Evolutionary conservation across 2,329 filamentous ascomycete genomes (phyloP).

Genomic region (Hypomyces rosellus): DNA sequence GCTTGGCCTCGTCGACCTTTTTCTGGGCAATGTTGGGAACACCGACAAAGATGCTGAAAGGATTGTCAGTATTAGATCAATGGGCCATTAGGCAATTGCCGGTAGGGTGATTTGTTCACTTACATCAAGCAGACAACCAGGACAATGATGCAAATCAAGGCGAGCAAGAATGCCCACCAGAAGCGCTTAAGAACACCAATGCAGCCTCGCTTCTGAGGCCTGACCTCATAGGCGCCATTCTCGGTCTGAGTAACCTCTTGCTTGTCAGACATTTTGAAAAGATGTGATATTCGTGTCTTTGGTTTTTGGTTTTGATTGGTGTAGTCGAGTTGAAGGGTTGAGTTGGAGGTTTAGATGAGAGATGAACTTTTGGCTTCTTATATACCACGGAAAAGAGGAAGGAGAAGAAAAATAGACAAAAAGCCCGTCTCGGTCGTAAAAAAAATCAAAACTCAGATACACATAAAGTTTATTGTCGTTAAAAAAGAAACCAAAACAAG

Average conservation of each 20-base stretch:
- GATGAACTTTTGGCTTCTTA: not conserved
- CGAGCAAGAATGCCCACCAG: slow-evolving; percentile 56
- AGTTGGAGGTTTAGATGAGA: not conserved
- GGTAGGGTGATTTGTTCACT: slow-evolving; percentile 28
- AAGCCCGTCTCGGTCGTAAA: slow-evolving; percentile 4
- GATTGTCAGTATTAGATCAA: not conserved
- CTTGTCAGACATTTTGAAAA: slow-evolving; percentile 34
- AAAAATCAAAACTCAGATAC: not conserved
- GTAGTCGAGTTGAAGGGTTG: not conserved
- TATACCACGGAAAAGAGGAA: slow-evolving; percentile 1
- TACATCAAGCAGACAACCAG: slow-evolving; percentile 55
- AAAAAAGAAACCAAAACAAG: slow-evolving; percentile 1
- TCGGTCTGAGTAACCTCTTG: slow-evolving; percentile 30
- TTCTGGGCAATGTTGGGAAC: slow-evolving; percentile 51
- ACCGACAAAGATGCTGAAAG: slow-evolving; percentile 46
- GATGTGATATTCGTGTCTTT: not conserved
- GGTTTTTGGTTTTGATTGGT: not conserved
- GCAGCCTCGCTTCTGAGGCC: slow-evolving; percentile 31
- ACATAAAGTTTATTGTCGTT: not conserved
- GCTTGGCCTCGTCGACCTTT: slow-evolving; percentile 47
- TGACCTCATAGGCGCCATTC: slow-evolving; percentile 14
- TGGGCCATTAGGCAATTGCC: not conserved
- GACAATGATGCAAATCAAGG: slow-evolving; percentile 42
- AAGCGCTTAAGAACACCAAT: slow-evolving; percentile 47
- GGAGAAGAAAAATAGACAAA: not conserved